phyloP scores from a whole-genome alignment of 2,329 filamentous ascomycete species.

The Diaporthe sp. region DNA sequence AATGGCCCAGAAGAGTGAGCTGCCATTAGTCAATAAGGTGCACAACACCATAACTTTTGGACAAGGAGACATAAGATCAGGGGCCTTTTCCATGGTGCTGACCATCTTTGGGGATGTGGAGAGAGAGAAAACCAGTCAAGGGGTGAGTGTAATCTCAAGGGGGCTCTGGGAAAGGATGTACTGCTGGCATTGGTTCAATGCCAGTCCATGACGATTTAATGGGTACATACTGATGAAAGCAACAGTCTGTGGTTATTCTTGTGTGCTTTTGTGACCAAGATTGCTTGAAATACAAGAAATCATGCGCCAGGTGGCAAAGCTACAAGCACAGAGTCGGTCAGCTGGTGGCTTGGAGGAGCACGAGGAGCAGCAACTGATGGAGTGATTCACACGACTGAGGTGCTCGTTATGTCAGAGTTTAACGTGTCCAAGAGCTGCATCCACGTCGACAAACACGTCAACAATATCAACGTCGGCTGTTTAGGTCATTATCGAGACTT shows the following conservation, averaged over 20 bases:
- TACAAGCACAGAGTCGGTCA: not conserved
- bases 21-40: not conserved
- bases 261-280: not conserved
- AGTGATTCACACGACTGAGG: not conserved
- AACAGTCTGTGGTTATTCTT: not conserved
- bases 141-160: no score
- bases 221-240: not conserved
- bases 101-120: no score
- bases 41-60: not conserved
- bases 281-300: not conserved
- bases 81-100: no score
- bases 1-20: not conserved
- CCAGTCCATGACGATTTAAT: not conserved
- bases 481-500: not conserved
- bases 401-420: not conserved
- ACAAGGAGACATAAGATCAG: not conserved
- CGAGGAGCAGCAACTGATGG: not conserved
- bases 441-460: constrained; percentile 14
- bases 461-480: not conserved
- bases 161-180: not conserved
- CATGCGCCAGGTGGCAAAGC: not conserved
- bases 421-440: not conserved
- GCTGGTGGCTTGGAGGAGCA: constrained; percentile 2
- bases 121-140: no score
- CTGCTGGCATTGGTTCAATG: not conserved